Conservation (phyloP, 495 filamentous ascomycete genomes). For the Lindgomyces ingoldianus region DNA sequence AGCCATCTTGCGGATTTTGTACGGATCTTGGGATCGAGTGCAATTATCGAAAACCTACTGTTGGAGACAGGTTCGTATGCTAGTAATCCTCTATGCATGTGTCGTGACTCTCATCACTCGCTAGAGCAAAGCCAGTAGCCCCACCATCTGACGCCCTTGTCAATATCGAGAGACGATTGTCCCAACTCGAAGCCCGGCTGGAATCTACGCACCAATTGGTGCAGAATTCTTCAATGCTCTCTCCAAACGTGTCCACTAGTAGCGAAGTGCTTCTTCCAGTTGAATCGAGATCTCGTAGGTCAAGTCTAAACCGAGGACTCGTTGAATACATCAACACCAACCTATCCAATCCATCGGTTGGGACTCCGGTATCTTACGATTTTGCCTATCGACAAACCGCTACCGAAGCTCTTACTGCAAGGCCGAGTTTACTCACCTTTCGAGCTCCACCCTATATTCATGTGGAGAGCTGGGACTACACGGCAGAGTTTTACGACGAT, state of each 20-base stretch:
- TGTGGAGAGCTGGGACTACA: constrained; percentile 34
- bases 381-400: constrained; percentile 34
- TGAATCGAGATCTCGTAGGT: constrained; percentile 12
- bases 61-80: constrained; percentile 23
- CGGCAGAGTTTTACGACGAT: constrained; percentile 31
- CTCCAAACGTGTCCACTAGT: constrained; percentile 5
- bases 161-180: constrained; percentile 19
- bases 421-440: constrained; percentile 28
- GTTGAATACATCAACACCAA: not conserved
- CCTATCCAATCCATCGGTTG: constrained; percentile 2
- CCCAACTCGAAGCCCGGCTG: constrained; percentile 22
- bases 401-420: constrained; percentile 26
- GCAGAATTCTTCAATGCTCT: constrained; percentile 10
- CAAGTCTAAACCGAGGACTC: constrained; percentile 9
- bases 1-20: constrained; percentile 76
- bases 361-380: constrained; percentile 19
- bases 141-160: constrained; percentile 8
- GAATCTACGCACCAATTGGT: constrained; percentile 17
- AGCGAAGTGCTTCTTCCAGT: constrained; percentile 2
- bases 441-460: constrained; percentile 24
- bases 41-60: constrained; percentile 66
- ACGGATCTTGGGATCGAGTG: constrained; percentile 74
- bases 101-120: not conserved
- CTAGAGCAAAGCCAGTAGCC: constrained; percentile 16
- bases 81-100: not conserved